phyloP scores from a whole-genome alignment of 2,329 filamentous ascomycete species.

The Aspergillus sp. region DNA sequence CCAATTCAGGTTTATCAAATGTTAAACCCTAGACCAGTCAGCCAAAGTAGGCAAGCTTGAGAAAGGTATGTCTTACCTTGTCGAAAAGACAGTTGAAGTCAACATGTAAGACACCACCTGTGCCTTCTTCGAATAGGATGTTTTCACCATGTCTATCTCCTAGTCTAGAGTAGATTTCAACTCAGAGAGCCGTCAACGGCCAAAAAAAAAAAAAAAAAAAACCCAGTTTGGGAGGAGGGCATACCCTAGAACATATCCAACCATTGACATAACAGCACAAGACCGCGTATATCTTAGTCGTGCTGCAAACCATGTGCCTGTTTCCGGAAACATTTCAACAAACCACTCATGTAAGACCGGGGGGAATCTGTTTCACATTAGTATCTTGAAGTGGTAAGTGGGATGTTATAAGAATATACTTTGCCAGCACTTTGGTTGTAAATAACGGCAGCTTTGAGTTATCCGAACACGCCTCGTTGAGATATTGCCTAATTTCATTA shows the following conservation, averaged over 20 bases:
- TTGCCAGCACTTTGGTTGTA: slow-evolving; percentile 55
- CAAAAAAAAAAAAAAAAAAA: background rate
- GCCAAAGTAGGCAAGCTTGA: background rate
- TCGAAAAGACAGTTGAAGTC: slow-evolving; percentile 99
- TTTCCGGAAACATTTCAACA: slow-evolving; percentile 87
- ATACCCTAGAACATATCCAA: slow-evolving; percentile 80
- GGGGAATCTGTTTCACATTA: slow-evolving; percentile 56
- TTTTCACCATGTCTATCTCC: slow-evolving; percentile 98
- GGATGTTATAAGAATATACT: slow-evolving; percentile 21
- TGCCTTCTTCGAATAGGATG: slow-evolving; percentile 88
- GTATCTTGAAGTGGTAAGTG: background rate
- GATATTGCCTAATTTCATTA: slow-evolving; percentile 53
- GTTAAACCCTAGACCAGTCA: slow-evolving; percentile 60
- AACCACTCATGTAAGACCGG: slow-evolving; percentile 92
- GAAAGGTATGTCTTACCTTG: slow-evolving; percentile 48
- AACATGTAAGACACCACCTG: slow-evolving; percentile 91
- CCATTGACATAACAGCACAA: slow-evolving; percentile 99
- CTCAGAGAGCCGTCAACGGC: slow-evolving; percentile 2
- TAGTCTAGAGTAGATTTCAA: slow-evolving; percentile 44
- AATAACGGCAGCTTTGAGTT: slow-evolving; percentile 66
- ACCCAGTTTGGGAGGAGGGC: slow-evolving; percentile 5
- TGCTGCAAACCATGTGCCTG: slow-evolving; percentile 85
- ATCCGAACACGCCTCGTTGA: slow-evolving; percentile 62
- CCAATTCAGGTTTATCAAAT: slow-evolving; percentile 88
- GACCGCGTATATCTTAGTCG: slow-evolving; percentile 87